Percentiles rank a stretch among this genome's conserved stretches.
Evolutionary conservation across 1,284 basidiomycete genomes (phyloP).

Genomic region (Rhodotorula sp.): DNA sequence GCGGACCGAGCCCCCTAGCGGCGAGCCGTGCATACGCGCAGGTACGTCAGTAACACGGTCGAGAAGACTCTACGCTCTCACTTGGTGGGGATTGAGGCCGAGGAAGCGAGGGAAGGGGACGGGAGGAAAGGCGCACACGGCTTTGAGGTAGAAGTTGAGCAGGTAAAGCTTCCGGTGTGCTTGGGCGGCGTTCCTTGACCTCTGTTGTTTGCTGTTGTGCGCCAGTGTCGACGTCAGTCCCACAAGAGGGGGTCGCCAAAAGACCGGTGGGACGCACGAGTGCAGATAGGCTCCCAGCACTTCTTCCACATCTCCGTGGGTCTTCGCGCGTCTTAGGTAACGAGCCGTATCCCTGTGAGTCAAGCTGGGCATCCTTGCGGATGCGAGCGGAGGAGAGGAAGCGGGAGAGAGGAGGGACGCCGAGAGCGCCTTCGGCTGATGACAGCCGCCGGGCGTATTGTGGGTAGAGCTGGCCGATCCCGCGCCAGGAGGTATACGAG

Average conservation of each 20-base stretch:
- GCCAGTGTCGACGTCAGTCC: background rate
- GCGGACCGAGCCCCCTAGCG: too few species aligned
- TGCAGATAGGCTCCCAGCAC: slow-evolving; percentile 4
- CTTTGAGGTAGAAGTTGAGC: slow-evolving; percentile 6
- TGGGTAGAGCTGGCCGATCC: too few species aligned
- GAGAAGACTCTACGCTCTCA: too few species aligned
- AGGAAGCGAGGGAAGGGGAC: background rate
- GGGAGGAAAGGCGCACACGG: background rate
- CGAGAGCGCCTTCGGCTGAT: too few species aligned
- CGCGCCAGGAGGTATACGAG: too few species aligned
- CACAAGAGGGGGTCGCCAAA: background rate
- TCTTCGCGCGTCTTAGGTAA: background rate
- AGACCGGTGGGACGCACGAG: slow-evolving; percentile 1
- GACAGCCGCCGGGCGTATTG: too few species aligned
- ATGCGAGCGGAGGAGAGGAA: background rate
- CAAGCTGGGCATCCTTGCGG: background rate
- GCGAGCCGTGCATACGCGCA: too few species aligned
- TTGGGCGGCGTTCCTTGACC: background rate
- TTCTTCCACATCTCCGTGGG: slow-evolving; percentile 9
- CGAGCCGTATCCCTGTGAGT: background rate
- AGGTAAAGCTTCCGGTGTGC: slow-evolving; percentile 8
- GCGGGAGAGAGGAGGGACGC: background rate
- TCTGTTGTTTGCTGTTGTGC: slow-evolving; percentile 10
- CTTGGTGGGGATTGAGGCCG: too few species aligned
- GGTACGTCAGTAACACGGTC: too few species aligned